These are phyloP conservation scores for Rhododendron griersonianum DNA, from an alignment of 148 eudicot genomes.

Conservation along the genomic window DNA sequence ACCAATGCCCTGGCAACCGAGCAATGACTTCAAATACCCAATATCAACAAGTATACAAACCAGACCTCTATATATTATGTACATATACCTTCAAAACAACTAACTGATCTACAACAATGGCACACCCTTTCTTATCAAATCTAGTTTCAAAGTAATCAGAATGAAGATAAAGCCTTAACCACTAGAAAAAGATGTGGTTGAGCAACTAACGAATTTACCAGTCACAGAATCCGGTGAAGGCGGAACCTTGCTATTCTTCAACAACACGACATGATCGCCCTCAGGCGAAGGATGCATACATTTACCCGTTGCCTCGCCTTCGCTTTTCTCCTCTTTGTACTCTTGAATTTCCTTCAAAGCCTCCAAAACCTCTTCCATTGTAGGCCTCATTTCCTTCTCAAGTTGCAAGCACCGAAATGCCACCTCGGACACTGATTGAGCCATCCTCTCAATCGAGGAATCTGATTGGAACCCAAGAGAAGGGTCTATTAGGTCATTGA, in stretches of 20 bases:
- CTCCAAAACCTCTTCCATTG: not conserved
- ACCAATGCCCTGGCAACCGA: not conserved
- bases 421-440: not conserved
- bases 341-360: conserved; percentile 1
- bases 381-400: conserved; percentile 3
- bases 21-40: not conserved
- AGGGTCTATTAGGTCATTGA: not conserved
- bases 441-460: not conserved
- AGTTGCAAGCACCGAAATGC: not conserved
- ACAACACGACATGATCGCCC: not conserved
- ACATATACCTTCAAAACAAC: not conserved
- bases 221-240: not conserved
- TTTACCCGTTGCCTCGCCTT: not conserved
- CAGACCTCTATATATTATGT: not conserved
- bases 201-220: not conserved
- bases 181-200: not conserved
- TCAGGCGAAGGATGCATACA: not conserved
- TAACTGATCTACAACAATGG: not conserved
- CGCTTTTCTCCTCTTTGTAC: not conserved
- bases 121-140: not conserved
- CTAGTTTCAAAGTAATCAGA: not conserved
- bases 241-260: not conserved
- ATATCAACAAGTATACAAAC: not conserved
- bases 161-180: not conserved
- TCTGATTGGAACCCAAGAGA: not conserved